Evolutionary conservation across 148 eudicot species (phyloP), one percentile per base, ranked within the genome.

Genomic region (Vaccinium darrowii): DNA sequence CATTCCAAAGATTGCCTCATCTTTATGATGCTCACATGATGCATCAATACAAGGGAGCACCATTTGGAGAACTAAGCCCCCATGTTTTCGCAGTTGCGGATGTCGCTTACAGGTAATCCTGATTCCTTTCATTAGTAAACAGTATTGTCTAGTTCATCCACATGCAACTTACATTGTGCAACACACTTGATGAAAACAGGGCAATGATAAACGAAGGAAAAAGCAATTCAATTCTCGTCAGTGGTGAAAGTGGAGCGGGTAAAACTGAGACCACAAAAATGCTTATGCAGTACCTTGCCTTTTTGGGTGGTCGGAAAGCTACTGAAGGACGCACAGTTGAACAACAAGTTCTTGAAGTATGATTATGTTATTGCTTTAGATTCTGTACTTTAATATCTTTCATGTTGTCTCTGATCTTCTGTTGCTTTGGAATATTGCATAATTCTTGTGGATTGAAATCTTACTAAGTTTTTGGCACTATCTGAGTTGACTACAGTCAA

Each of bases 51-150:
- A 97, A 97, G 86, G 98, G 98, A 84, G 96, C 98, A 30, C 93
- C 96, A 65, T 86, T 97, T 79, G 99, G 98, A 81, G 98, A 97
- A 86, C 86, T 97, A 86, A 97, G 94, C 85, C 99, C 98, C 84
- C 99, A 97, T 85, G 98, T 97, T 69, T 97, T 97, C 94, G 98
- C 99, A 56, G 92, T 97, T 87, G 99, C 96, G 80, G 99, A 97
- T 91, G 96, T 91, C 78, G 93, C 99, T 58, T 97, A 94, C 87
- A 94, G 99, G 99, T 96, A 53, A 84, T 75, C 25, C 65, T 76
- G 54, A 65, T 88, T 63, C 76, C 74, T 89, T 73, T 83, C 67
- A 7, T 1, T 23, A 60, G 36, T 19, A 60, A 69, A 19, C 53
- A 39, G 39, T 82, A 50, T 67, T 67, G 33, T 72, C 5, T 12